A percentile compares a stretch with the other conserved stretches of the same genome.
Evolutionary conservation across 345 rosid genomes (phyloP).

Genomic region (Carallia brachiata): DNA sequence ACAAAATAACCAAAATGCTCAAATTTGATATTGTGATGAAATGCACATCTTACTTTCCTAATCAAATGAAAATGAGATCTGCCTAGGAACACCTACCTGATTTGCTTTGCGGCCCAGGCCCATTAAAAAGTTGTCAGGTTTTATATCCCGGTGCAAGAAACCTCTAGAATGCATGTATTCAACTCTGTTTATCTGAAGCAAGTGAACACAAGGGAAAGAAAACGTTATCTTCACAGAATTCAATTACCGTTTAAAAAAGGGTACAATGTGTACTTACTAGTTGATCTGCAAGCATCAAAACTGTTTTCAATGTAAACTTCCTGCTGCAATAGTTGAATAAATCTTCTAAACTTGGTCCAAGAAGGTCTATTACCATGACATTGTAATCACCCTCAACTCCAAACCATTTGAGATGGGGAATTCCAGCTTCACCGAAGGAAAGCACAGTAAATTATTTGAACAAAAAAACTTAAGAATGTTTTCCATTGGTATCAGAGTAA

Average conservation of each 20-base stretch:
- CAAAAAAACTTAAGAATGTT: too few species aligned
- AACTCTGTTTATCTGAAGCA: slow-evolving; percentile 69
- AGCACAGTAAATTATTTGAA: neutral
- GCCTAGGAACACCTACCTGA: slow-evolving; percentile 45
- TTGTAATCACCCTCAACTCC: slow-evolving; percentile 81
- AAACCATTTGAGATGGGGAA: slow-evolving; percentile 89
- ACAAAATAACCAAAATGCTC: too few species aligned
- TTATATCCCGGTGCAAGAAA: slow-evolving; percentile 86
- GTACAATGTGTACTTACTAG: slow-evolving; percentile 42
- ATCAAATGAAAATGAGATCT: neutral
- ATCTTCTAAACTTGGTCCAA: slow-evolving; percentile 91
- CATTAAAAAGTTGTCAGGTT: slow-evolving; percentile 87
- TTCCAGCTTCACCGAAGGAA: slow-evolving; percentile 49
- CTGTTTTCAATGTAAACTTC: slow-evolving; percentile 71
- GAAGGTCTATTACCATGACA: slow-evolving; percentile 84
- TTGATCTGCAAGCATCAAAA: slow-evolving; percentile 89
- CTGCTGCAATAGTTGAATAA: slow-evolving; percentile 76
- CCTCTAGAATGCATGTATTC: slow-evolving; percentile 77
- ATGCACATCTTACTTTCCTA: neutral
- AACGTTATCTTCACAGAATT: slow-evolving; percentile 8
- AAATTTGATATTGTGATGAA: too few species aligned
- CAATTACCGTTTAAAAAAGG: neutral
- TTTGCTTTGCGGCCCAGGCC: slow-evolving; percentile 86
- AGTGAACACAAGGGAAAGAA: slow-evolving; percentile 11
- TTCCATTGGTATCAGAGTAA: too few species aligned